Conservation (phyloP, 129 eudicot genomes). For the carrot (Daucus carota) region DH1_v3.0 NC_030389.2:37132001-37132500, state of each 20-base stretch:
- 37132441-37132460: background rate
- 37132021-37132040: background rate
- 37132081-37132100: background rate
- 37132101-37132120: background rate
- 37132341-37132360: slow-evolving; percentile 51
- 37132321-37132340: slow-evolving; percentile 49
- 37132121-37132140: background rate
- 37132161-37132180: background rate
- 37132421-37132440: slow-evolving; percentile 3
- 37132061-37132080: background rate
- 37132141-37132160: background rate
- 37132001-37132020: background rate
- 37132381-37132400: slow-evolving; percentile 43
- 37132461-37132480: background rate
- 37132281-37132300: slow-evolving; percentile 46
- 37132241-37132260: slow-evolving; percentile 43
- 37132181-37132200: background rate
- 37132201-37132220: slow-evolving; percentile 55
- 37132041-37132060: background rate
- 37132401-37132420: slow-evolving; percentile 83
- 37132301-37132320: slow-evolving; percentile 41
- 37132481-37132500: background rate
- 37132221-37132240: slow-evolving; percentile 50
- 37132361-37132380: slow-evolving; percentile 60
- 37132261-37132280: slow-evolving; percentile 16